phyloP scores from a whole-genome alignment of 345 rosid species.

The Ceriops tagal region DNA sequence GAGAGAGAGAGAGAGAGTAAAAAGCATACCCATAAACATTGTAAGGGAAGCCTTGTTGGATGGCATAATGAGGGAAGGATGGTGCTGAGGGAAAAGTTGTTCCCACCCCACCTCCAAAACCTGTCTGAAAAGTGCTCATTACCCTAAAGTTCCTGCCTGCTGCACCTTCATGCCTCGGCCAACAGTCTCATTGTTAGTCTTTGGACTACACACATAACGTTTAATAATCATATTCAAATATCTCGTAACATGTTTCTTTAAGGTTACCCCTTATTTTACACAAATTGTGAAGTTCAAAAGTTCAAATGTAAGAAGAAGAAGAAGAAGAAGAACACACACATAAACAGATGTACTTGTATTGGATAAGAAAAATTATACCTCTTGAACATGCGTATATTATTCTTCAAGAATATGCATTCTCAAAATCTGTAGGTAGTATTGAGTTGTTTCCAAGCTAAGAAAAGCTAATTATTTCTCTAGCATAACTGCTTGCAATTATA shows the following conservation, averaged over 20 bases:
- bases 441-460: slow-evolving; percentile 4
- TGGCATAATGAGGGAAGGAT: slow-evolving; percentile 18
- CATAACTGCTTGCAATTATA: background rate
- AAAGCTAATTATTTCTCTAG: background rate
- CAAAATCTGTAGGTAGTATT: too few species aligned
- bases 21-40: slow-evolving; percentile 16
- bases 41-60: slow-evolving; percentile 23
- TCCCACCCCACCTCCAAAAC: slow-evolving; percentile 4
- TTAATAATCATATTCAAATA: too few species aligned
- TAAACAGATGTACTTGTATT: too few species aligned
- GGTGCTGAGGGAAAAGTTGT: slow-evolving; percentile 11
- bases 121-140: slow-evolving; percentile 8
- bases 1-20: background rate
- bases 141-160: slow-evolving; percentile 12
- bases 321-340: too few species aligned
- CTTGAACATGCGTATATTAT: too few species aligned
- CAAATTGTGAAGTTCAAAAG: too few species aligned
- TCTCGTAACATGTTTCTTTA: too few species aligned
- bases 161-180: background rate
- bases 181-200: background rate
- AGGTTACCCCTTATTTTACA: too few species aligned
- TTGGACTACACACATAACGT: background rate
- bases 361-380: too few species aligned
- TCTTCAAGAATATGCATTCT: too few species aligned
- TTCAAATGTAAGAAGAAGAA: too few species aligned